Evolutionary conservation across 148 eudicot species (phyloP), one percentile per base, ranked within the genome.

Genomic region (Rhododendron henanense): DNA sequence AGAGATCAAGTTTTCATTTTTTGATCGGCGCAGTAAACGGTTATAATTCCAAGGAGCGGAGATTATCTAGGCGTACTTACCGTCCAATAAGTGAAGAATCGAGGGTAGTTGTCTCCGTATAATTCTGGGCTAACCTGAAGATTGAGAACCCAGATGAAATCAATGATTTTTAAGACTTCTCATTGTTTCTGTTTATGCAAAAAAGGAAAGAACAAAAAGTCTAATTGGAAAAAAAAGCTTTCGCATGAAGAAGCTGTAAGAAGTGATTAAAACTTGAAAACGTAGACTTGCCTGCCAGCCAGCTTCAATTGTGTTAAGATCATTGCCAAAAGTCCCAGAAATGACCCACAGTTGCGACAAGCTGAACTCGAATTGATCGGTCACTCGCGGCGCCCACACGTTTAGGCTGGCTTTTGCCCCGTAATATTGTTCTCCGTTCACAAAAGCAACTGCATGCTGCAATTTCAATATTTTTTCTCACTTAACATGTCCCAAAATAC

Each of bases 81-180:
- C 35, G 99, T 97, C 99, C 99, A 97, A 83, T 97, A 97, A 18
- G 98, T 94, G 91, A 97, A 97, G 89, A 97, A 97, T 85, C 99
- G 92, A 6, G 99, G 99, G 85, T 94, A 88, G 83, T 87, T 85
- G 87, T 97, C 99, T 77, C 99, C 99, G 61, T 94, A 97, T 83
- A 97, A 84, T 77, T 91, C 96, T 78, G 99, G 99, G 88, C 98
- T 97, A 13, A 94, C 95, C 99, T 97, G 95, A 81, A 59, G 65
- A 19, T 59, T 59, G 1, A 59, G 65, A 71, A 71, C 76, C 18
- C 15, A 71, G 2, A 71, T 31, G 41, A 71, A 31, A 71, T 28
- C 8, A 28, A 14, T 31, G 18, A 71, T 31, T 71, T 31, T 14
- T 71, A 16, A 3, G 75, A 31, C 75, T 69, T 28, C 6, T 69